Evolutionary conservation across 176 grass and related monocot genomes (phyloP).

Genomic region (Aegilops longissima): DNA sequence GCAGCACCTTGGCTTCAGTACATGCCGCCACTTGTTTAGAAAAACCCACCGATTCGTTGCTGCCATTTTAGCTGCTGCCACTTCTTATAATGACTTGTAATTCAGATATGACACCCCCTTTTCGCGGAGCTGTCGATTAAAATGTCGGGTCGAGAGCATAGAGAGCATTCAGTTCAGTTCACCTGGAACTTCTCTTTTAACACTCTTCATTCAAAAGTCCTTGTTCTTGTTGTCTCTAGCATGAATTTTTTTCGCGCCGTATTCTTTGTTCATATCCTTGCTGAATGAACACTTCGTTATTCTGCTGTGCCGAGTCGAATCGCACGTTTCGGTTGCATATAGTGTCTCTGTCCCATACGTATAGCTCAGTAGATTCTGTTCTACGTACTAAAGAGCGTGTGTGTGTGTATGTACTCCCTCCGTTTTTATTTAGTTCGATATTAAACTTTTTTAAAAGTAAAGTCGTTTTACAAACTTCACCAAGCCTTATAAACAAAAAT

Average conservation of each 20-base stretch:
- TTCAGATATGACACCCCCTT: slow-evolving; percentile 51
- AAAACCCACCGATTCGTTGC: slow-evolving; percentile 31
- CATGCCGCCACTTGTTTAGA: slow-evolving; percentile 30
- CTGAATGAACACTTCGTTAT: neutral
- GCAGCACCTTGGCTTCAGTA: slow-evolving; percentile 17
- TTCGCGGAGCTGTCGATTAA: slow-evolving; percentile 45
- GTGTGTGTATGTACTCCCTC: neutral
- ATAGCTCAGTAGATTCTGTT: slow-evolving; percentile 40
- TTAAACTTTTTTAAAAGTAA: no score
- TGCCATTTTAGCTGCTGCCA: slow-evolving; percentile 43
- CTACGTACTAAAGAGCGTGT: neutral
- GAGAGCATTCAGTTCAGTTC: slow-evolving; percentile 65
- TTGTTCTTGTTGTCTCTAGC: slow-evolving; percentile 24
- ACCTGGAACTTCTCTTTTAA: slow-evolving; percentile 46
- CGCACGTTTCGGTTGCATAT: neutral
- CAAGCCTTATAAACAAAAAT: no score
- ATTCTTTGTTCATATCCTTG: slow-evolving; percentile 43
- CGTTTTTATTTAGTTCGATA: no score
- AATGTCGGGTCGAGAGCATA: slow-evolving; percentile 53
- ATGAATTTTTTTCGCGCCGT: slow-evolving; percentile 18
- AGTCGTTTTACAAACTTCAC: no score
- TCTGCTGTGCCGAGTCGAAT: neutral
- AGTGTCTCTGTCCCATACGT: neutral
- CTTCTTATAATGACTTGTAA: slow-evolving; percentile 50
- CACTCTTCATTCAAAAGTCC: slow-evolving; percentile 25